A percentile compares a stretch with the other conserved stretches of the same genome.
Evolutionary conservation across 805 yeast genomes (phyloP).

Genomic region (Tetrapisispora fleetii): DNA sequence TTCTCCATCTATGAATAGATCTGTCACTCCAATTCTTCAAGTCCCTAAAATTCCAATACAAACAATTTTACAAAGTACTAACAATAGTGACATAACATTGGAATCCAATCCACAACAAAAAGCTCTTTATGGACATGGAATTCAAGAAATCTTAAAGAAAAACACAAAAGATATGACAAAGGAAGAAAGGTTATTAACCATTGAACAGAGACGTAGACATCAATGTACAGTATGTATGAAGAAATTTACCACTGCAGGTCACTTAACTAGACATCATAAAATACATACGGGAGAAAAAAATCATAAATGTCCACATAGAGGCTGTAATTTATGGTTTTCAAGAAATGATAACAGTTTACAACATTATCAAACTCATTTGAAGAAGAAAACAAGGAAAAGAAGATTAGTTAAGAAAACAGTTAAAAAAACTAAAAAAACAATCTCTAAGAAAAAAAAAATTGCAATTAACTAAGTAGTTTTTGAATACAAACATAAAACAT

Average conservation of each 20-base stretch:
- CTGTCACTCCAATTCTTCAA: neutral
- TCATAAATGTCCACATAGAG: conserved; percentile 70
- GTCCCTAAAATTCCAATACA: conserved; percentile 1
- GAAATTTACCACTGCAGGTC: conserved; percentile 79
- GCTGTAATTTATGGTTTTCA: conserved; percentile 78
- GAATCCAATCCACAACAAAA: neutral
- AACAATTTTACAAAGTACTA: neutral
- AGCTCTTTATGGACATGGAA: neutral
- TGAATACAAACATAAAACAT: neutral
- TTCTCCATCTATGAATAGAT: neutral
- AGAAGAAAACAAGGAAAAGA: conserved; percentile 22
- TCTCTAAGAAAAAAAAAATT: neutral
- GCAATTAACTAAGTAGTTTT: too few relatives aligned
- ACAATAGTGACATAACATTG: neutral
- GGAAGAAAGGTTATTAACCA: neutral
- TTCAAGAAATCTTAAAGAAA: neutral
- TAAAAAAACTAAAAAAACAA: neutral
- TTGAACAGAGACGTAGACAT: conserved; percentile 9
- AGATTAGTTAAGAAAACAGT: neutral
- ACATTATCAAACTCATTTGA: conserved; percentile 75
- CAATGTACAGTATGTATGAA: conserved; percentile 24
- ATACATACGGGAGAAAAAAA: conserved; percentile 90
- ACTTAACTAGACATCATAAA: conserved; percentile 77
- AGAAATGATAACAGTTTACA: conserved; percentile 93
- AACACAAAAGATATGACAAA: conserved; percentile 2